Evolutionary conservation across 305 asterid genomes (phyloP).

Genomic region (Solanum hybrid): DNA sequence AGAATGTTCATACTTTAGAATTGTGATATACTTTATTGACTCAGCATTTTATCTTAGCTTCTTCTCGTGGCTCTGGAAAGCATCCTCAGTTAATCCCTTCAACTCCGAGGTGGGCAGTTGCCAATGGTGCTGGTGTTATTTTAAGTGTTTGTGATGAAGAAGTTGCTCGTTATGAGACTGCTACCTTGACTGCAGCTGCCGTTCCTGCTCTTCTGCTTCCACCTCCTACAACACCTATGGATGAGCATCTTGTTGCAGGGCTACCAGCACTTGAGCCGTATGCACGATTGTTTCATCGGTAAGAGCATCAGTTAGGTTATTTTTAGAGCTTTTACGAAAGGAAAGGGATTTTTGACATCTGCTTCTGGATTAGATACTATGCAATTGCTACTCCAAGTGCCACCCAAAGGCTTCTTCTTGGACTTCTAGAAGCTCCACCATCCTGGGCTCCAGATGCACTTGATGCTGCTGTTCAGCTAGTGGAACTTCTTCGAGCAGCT

Average conservation of each 20-base stretch:
- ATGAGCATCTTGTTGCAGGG: conserved; percentile 99
- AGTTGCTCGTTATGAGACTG: conserved; percentile 95
- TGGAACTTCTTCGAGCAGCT: conserved; percentile 97
- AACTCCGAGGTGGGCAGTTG: conserved; percentile 99
- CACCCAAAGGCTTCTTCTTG: conserved; percentile 96
- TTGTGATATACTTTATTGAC: conserved; percentile 3
- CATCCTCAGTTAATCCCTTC: conserved; percentile 97
- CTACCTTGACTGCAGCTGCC: conserved; percentile 92
- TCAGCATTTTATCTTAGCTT: conserved; percentile 36
- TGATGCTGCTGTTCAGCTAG: conserved; percentile 98
- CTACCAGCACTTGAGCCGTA: conserved; percentile 99
- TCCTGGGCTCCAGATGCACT: conserved; percentile 99
- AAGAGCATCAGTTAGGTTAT: not conserved
- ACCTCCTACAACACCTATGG: conserved; percentile 97
- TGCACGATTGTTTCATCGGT: conserved; percentile 96
- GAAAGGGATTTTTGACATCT: conserved; percentile 16
- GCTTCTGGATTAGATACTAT: conserved; percentile 56
- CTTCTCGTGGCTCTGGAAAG: conserved; percentile 97
- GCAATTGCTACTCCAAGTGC: conserved; percentile 99
- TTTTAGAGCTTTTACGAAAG: conserved; percentile 1
- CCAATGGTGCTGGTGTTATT: conserved; percentile 99
- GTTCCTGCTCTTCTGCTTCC: conserved; percentile 99
- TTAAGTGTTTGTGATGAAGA: conserved; percentile 98
- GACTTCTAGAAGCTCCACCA: conserved; percentile 97
- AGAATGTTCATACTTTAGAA: not conserved